phyloP scores from a whole-genome alignment of 2,329 filamentous ascomycete species.

The Fusarium abutilonis region DNA sequence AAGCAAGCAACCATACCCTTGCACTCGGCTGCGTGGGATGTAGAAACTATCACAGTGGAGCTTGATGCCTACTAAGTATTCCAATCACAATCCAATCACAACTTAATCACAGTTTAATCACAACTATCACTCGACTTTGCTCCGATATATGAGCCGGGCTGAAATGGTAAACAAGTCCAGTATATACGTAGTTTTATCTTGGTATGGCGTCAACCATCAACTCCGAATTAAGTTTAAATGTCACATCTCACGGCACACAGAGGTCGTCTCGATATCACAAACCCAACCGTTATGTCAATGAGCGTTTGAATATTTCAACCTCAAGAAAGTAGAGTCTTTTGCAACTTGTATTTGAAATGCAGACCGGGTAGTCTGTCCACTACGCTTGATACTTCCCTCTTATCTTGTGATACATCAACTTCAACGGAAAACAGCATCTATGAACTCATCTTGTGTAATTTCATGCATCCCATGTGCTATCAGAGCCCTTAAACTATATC shows the following conservation, averaged over 20 bases:
- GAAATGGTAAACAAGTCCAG: too few species aligned
- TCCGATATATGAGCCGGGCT: too few species aligned
- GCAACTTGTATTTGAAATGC: not conserved
- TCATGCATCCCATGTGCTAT: constrained; percentile 1
- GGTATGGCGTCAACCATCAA: too few species aligned
- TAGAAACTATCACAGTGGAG: constrained; percentile 1
- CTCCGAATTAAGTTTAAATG: too few species aligned
- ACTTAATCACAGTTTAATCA: constrained; percentile 15
- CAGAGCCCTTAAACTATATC: not conserved
- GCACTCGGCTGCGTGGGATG: not conserved
- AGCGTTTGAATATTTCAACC: too few species aligned
- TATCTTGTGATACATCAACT: not conserved
- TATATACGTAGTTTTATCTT: too few species aligned
- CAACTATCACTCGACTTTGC: constrained; percentile 3
- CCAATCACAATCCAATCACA: constrained; percentile 8
- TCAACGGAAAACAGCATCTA: not conserved
- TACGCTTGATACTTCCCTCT: too few species aligned
- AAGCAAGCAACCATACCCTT: constrained; percentile 10
- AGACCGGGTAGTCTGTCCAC: not conserved
- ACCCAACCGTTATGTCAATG: too few species aligned
- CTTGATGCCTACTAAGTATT: constrained; percentile 17
- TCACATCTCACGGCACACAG: too few species aligned
- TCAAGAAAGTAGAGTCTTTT: not conserved
- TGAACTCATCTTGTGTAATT: not conserved
- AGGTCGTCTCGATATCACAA: too few species aligned